Evolutionary conservation across 345 rosid species (phyloP).

Genomic region (Dipteronia dyeriana): DNA sequence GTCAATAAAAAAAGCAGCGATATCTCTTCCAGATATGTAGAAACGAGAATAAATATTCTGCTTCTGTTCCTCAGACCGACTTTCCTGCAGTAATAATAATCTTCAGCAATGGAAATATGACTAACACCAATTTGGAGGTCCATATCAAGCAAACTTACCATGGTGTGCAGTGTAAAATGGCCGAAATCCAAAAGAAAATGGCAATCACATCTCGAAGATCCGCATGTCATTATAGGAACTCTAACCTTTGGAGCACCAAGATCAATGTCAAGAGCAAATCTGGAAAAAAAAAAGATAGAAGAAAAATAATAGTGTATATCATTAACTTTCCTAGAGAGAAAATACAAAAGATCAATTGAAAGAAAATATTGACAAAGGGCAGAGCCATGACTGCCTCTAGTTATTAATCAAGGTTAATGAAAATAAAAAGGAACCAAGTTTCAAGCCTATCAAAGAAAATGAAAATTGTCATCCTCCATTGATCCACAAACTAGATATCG

Average conservation of each 20-base stretch:
- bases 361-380: background rate
- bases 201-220: slow-evolving; percentile 67
- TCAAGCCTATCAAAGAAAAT: background rate
- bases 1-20: slow-evolving; percentile 89
- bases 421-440: background rate
- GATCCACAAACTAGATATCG: background rate
- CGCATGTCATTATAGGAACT: slow-evolving; percentile 72
- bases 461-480: background rate
- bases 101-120: slow-evolving; percentile 28
- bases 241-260: slow-evolving; percentile 98
- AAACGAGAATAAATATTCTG: slow-evolving; percentile 89
- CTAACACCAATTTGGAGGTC: slow-evolving; percentile 25
- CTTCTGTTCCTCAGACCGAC: slow-evolving; percentile 68
- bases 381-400: background rate
- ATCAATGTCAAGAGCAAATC: slow-evolving; percentile 97
- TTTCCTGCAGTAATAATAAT: slow-evolving; percentile 54
- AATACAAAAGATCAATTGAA: background rate
- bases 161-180: slow-evolving; percentile 82
- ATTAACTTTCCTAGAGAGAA: background rate
- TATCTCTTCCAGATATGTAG: slow-evolving; percentile 91
- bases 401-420: background rate
- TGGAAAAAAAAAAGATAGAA: slow-evolving; percentile 33
- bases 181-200: slow-evolving; percentile 97
- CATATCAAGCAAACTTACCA: slow-evolving; percentile 48
- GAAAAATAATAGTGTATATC: background rate